Evolutionary conservation across 2,329 filamentous ascomycete species (phyloP), one percentile per base, ranked within the genome.

Genomic region (Hymenoscyphus infarciens): DNA sequence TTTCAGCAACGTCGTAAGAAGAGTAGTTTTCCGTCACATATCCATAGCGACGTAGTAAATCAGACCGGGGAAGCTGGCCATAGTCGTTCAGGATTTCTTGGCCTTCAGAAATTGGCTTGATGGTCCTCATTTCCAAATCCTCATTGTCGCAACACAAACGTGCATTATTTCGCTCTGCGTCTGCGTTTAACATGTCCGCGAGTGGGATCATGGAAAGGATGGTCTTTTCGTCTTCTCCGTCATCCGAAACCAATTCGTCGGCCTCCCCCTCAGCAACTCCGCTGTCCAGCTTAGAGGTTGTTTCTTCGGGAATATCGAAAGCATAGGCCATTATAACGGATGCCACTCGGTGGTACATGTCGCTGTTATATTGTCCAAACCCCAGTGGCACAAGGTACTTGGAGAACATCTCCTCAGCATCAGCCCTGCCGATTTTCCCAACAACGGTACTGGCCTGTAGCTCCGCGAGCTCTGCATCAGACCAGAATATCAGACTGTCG

Each of bases 281-380:
- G 29, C 82, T 78, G 1, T 64, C 33, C 52, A 27, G 52, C 68
- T 39, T 59, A 54, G n/a, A 62, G 61, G 35, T 62, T 52, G 42
- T 56, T 55, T 61, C 60, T 49, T 74, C 72, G 3, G 73, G 70
- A 56, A 90, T 82, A 67, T 90, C 88, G 71, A 90, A 90, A 6
- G 87, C 87, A 72, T 90, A 90, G 6, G 87, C 86, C 87, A 90
- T 90, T 67, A 90, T 88, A 19, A 85, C 80, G 8, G 84, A 87
- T 11, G 84, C 87, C 79, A 89, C 87, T 35, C 81, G 78, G 72
- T 90, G 87, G 70, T 84, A 85, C 13, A 72, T 71, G 63, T 79
- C 71, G 64, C 79, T 67, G 74, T 72, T 60, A 81, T 75, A 65
- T 68, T 74, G 66, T 66, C 66, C 57, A 69, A 83, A 68, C 13